These are phyloP conservation scores for Mesotaenium endlicherianum DNA, from an alignment of 139 green algal genomes.

Conservation along the genomic window DNA sequence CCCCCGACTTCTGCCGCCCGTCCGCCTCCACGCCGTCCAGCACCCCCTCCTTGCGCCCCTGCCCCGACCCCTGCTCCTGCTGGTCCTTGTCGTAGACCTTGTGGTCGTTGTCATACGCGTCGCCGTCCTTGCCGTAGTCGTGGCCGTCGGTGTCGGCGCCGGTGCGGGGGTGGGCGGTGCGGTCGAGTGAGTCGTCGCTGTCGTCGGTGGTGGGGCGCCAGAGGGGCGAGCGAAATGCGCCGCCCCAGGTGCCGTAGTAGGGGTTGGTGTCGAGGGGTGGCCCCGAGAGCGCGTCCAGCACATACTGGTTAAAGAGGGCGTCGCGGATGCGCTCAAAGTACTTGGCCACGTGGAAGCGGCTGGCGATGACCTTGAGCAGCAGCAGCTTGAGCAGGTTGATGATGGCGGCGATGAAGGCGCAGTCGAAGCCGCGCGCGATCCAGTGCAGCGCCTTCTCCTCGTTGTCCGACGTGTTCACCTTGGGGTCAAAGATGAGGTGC, in stretches of 20 bases:
- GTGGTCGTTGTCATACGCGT: no score
- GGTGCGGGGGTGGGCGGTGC: no score
- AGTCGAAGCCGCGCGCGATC: background rate
- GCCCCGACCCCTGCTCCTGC: no score
- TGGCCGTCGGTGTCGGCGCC: no score
- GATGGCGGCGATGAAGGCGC: background rate
- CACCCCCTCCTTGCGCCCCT: no score
- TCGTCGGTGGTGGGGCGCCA: no score
- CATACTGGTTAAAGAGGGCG: slow-evolving; percentile 39
- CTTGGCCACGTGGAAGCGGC: slow-evolving; percentile 18
- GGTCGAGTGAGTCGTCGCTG: no score
- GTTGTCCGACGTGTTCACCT: background rate
- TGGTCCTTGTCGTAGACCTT: no score
- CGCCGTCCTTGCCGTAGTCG: no score
- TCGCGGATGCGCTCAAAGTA: slow-evolving; percentile 51
- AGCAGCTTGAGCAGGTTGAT: background rate
- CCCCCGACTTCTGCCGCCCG: no score
- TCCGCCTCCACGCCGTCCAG: no score
- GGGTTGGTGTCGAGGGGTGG: background rate
- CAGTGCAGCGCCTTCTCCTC: background rate
- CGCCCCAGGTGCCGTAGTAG: background rate
- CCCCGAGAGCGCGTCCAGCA: slow-evolving; percentile 36
- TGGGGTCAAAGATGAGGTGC: background rate
- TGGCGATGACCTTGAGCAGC: slow-evolving; percentile 46
- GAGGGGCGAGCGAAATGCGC: no score